Percentiles rank a stretch among this genome's conserved stretches.
phyloP scores from a whole-genome alignment of 2,329 filamentous ascomycete genomes.

The Clonostachys rhizophaga region DNA sequence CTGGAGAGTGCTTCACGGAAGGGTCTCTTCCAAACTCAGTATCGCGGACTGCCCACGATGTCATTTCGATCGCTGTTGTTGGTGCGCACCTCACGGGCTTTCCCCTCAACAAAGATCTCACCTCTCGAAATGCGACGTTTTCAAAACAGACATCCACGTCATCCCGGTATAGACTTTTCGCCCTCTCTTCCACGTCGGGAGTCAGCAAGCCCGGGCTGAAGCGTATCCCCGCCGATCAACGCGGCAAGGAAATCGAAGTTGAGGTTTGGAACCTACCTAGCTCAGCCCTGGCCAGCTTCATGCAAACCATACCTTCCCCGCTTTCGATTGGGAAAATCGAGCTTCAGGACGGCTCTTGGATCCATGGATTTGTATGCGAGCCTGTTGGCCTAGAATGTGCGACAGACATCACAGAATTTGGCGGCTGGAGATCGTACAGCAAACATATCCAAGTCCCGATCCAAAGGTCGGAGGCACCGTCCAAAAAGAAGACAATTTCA shows the following conservation, averaged over 20 bases:
- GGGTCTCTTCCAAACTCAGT: too few species aligned
- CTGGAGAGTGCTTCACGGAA: conserved; percentile 1
- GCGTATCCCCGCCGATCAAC: conserved; percentile 9
- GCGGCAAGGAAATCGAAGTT: conserved; percentile 20
- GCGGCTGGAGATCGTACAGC: conserved; percentile 23
- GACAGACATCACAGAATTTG: conserved; percentile 19
- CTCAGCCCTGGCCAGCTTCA: conserved; percentile 18
- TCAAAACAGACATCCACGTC: conserved; percentile 17
- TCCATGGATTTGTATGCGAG: conserved; percentile 29
- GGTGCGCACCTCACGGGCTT: conserved; percentile 27
- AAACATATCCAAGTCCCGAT: background rate
- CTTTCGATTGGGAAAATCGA: conserved; percentile 27
- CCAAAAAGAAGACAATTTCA: conserved; percentile 6
- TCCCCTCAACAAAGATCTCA: conserved; percentile 24
- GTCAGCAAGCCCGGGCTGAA: conserved; percentile 23
- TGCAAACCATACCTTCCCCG: conserved; percentile 22
- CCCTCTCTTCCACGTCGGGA: conserved; percentile 9
- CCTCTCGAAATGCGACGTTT: conserved; percentile 17
- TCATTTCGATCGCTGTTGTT: conserved; percentile 20
- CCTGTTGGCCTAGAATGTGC: conserved; percentile 20
- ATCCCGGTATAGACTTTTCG: conserved; percentile 18
- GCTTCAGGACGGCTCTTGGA: conserved; percentile 22
- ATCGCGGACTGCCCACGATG: background rate
- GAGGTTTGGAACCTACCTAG: conserved; percentile 27
- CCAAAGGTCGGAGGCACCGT: background rate